Conservation (phyloP, 2,329 filamentous ascomycete genomes). For the Setomelanomma holmii region DNA sequence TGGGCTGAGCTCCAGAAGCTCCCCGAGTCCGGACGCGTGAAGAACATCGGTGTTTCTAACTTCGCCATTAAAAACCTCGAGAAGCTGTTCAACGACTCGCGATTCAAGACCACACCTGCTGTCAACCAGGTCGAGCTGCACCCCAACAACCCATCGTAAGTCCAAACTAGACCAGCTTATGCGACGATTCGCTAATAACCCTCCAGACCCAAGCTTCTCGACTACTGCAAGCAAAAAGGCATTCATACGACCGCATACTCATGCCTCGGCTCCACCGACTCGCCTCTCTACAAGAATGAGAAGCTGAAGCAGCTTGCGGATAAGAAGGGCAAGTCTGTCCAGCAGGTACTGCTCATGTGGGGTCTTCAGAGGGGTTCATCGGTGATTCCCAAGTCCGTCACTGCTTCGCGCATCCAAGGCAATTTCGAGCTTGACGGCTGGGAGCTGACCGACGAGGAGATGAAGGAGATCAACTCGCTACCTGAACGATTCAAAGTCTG, state of each 20-base stretch:
- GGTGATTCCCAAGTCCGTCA: slow-evolving; percentile 87
- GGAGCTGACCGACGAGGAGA: slow-evolving; percentile 74
- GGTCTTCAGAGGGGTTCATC: slow-evolving; percentile 80
- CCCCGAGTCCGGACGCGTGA: slow-evolving; percentile 71
- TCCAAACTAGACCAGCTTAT: not conserved
- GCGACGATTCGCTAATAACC: slow-evolving; percentile 11
- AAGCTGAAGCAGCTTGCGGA: slow-evolving; percentile 69
- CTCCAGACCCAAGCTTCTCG: slow-evolving; percentile 70
- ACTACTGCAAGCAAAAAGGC: slow-evolving; percentile 74
- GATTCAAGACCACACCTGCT: slow-evolving; percentile 68
- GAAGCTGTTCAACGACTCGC: slow-evolving; percentile 70
- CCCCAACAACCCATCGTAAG: slow-evolving; percentile 75
- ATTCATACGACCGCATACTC: slow-evolving; percentile 80
- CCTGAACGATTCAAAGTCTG: slow-evolving; percentile 77
- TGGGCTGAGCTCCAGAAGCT: slow-evolving; percentile 77
- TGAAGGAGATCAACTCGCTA: slow-evolving; percentile 71
- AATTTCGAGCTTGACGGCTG: slow-evolving; percentile 80
- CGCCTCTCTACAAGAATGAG: slow-evolving; percentile 71
- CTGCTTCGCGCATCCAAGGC: slow-evolving; percentile 72
- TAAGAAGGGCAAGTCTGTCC: slow-evolving; percentile 69
- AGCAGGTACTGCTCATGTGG: slow-evolving; percentile 83
- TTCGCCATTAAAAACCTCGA: slow-evolving; percentile 83
- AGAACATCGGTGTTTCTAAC: slow-evolving; percentile 86
- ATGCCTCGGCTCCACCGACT: slow-evolving; percentile 74
- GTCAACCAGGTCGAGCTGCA: slow-evolving; percentile 87